Evolutionary conservation across 1,284 basidiomycete species (phyloP), one percentile per base, ranked within the genome.

Genomic region (Trichosporon faecale): DNA sequence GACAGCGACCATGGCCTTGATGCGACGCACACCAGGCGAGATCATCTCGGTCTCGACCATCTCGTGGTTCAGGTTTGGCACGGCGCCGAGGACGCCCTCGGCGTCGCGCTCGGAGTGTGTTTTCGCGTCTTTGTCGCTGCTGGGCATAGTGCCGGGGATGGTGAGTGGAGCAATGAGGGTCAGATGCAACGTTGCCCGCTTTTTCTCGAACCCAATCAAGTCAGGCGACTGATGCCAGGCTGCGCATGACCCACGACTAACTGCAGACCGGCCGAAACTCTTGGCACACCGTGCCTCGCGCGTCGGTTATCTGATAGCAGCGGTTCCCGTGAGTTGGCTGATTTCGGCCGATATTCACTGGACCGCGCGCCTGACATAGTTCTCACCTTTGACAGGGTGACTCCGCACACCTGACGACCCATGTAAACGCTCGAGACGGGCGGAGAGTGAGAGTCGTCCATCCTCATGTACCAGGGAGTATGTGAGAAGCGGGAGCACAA

Each of bases 1-100:
- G 23, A 55, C 64, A 49, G 37, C 60, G 0, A 31, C 52, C 23
- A 67, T 66, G 27, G 70, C 67, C 65, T 71, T 68, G 49, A 71
- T 68, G 37, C 70, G 70, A 1, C 2, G 25, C n/a, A 68, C 67
- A 31, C 67, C 70, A 0, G 65, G 67, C 29, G 70, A 68, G 18
- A 44, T 18, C 18, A 18, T n/a, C 66, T 70, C 25, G 8, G 23
- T 57, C 52, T 25, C 25, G 1, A 7, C 52, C 14, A 29, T 25
- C 8, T 27, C 49, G 2, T 55, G 21, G 25, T 27, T 55, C 3
- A 27, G 25, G 49, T 55, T 25, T 2, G 21, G 21, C 21, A 55
- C 14, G 5, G 23, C 23, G 49, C 49, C 49, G 23, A 55, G 49
- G 12, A 11, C 21, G 9, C 25, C 23, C 2, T 23, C 49, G 25